Base-by-base conservation (phyloP, 495 filamentous ascomycete genomes). In the Podospora conica region DNA sequence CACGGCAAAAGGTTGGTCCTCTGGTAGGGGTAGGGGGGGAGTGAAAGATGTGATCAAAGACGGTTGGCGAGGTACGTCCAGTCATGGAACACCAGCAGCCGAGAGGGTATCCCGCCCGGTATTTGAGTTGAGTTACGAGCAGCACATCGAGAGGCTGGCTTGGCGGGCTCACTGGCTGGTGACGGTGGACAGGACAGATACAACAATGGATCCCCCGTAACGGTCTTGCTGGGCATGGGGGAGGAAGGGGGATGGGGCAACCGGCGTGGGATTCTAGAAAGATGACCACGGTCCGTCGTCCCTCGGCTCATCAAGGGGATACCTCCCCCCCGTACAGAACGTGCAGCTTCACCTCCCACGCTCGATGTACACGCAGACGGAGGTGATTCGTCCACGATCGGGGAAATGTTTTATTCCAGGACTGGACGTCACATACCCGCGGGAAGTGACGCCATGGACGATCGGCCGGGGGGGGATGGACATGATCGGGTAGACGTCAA, bases 1-100 rank as follows among this genome's bases (percentile, higher is more conserved):
- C 58, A 20, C 25, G 25, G 58, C 58, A 21, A 29, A 29, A 29
- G 27, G 58, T 29, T 59, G 27, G 4, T 31, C 15, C 27, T 48
- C 10, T 48, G 23, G 48, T 18, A 23, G 18, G 22, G 12, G 22
- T 8, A 3, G 20, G 23, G 20, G 6, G 25, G 23, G 22, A 25
- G 55, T 63, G 61, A 29, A 55, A 63, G 48, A 63, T 63, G 55
- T 63, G 61, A 20, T 63, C 61, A 40, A 63, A 63, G 61, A 63
- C 27, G 27, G 61, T 25, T 56, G 21, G 55, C 6, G 21, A 56
- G 21, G 55, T 48, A 56, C 1, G 21, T 11, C 55, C 5, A 23
- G 55, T n/a, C n/a, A n/a, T n/a, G n/a, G n/a, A n/a, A n/a, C 21
- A 56, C 9, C 55, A 22, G 21, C 55, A 56, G 54, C 11, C 40